phyloP scores from a whole-genome alignment of 2,329 filamentous ascomycete genomes.

The Phaeosphaeria sp. region DNA sequence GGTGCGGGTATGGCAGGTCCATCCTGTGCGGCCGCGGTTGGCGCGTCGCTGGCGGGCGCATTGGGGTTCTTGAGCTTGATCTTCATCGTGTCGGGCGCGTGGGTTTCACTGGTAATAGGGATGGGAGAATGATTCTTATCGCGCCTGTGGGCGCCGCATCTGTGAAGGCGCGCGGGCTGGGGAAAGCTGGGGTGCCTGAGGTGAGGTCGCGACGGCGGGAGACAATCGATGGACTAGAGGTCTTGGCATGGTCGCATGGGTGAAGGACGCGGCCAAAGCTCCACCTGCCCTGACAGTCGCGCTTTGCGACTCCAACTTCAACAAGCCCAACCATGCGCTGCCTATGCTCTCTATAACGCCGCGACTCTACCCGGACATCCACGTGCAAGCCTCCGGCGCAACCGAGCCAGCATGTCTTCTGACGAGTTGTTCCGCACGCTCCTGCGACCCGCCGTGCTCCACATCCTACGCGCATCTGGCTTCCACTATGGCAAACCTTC shows the following conservation, averaged over 20 bases:
- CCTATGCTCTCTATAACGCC: conserved; percentile 24
- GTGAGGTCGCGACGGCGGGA: conserved; percentile 7
- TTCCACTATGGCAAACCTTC: conserved; percentile 83
- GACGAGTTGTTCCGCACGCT: conserved; percentile 72
- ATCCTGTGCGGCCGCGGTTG: conserved; percentile 19
- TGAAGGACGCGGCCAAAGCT: conserved; percentile 12
- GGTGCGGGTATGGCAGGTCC: conserved; percentile 18
- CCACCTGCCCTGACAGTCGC: not conserved
- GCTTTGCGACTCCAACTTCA: not conserved
- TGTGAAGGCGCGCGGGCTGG: conserved; percentile 6
- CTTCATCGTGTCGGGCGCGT: conserved; percentile 31
- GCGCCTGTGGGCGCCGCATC: conserved; percentile 20
- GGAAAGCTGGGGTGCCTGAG: conserved; percentile 1
- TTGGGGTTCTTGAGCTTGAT: conserved; percentile 39
- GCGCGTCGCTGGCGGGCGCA: conserved; percentile 27
- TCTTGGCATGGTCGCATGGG: conserved; percentile 21
- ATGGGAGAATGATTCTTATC: not conserved
- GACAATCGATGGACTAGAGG: conserved; percentile 6
- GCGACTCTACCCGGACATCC: conserved; percentile 20
- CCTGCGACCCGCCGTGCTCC: conserved; percentile 83
- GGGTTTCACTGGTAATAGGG: not conserved
- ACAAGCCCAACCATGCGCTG: conserved; percentile 28
- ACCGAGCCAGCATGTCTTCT: conserved; percentile 41
- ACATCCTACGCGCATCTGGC: conserved; percentile 89
- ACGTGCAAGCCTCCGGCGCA: conserved; percentile 12